Evolutionary conservation across 169 alveolate species (phyloP).

Genomic region (Eimeria maxima): DNA sequence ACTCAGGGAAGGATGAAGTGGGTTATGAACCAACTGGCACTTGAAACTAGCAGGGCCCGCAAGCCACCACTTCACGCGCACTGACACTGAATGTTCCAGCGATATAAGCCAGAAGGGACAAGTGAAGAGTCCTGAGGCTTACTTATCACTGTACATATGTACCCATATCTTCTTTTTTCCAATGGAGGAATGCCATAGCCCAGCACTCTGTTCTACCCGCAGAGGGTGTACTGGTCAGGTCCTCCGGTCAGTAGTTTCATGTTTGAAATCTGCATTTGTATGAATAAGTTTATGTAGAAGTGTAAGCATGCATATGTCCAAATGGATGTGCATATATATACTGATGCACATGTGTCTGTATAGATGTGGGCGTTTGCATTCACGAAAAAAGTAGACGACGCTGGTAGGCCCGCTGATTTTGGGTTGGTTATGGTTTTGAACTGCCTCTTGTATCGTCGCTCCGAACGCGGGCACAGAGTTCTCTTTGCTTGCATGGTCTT

Average conservation of each 20-base stretch:
- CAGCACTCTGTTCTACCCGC: neutral
- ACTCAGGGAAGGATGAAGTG: conserved; percentile 35
- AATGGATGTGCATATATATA: neutral
- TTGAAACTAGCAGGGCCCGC: neutral
- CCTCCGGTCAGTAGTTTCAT: conserved; percentile 6
- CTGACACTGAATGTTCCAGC: neutral
- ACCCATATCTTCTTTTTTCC: neutral
- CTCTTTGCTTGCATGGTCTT: neutral
- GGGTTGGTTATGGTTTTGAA: neutral
- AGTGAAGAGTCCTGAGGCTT: neutral
- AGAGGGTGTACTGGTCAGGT: neutral
- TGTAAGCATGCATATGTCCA: neutral
- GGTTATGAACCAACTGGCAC: conserved; percentile 38
- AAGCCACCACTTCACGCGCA: neutral
- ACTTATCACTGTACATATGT: neutral
- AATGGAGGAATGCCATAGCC: neutral
- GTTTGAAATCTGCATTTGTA: neutral
- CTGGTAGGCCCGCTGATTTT: neutral
- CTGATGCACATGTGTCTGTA: neutral
- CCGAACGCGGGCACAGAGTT: neutral
- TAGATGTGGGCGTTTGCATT: neutral
- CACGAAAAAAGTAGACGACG: neutral
- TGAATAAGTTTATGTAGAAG: neutral
- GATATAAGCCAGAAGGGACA: neutral
- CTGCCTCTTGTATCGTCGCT: neutral